A percentile compares a stretch with the other conserved stretches of the same genome.
Evolutionary conservation across 1,139 yeast species (phyloP).

Genomic region (Suhomyces guaymorum): DNA sequence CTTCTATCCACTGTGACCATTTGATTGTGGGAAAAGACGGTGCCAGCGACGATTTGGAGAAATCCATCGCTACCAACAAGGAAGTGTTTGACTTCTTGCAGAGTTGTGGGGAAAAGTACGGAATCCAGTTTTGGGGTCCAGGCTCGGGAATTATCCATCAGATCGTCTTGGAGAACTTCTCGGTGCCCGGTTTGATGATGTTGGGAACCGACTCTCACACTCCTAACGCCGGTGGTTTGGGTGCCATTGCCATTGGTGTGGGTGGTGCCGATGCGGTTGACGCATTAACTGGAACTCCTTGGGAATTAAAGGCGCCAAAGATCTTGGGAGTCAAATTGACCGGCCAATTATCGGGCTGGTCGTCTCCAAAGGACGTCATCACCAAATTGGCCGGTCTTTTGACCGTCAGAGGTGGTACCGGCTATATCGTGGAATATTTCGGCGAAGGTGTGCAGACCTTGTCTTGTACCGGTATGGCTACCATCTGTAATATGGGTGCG

Average conservation of each 20-base stretch:
- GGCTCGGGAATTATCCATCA: conserved; percentile 99
- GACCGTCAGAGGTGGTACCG: conserved; percentile 98
- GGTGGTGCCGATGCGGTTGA: conserved; percentile 99
- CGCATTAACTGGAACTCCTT: conserved; percentile 94
- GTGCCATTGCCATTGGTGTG: conserved; percentile 96
- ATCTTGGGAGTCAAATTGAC: conserved; percentile 88
- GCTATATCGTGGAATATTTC: conserved; percentile 89
- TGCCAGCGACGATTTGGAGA: conserved; percentile 71
- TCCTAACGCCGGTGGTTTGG: conserved; percentile 97
- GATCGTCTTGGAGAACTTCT: conserved; percentile 91
- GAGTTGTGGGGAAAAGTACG: conserved; percentile 88
- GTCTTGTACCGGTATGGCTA: conserved; percentile 98
- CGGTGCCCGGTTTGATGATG: conserved; percentile 95
- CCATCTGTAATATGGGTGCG: conserved; percentile 99
- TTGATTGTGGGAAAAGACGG: conserved; percentile 95
- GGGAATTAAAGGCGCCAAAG: conserved; percentile 98
- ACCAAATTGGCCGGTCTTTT: conserved; percentile 84
- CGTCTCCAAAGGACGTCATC: conserved; percentile 94
- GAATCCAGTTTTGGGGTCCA: conserved; percentile 98
- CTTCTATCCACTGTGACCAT: conserved; percentile 95
- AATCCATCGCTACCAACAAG: conserved; percentile 79
- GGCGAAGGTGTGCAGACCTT: conserved; percentile 88
- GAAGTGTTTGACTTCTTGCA: conserved; percentile 93
- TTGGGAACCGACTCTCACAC: conserved; percentile 97
- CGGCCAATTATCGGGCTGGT: conserved; percentile 86